Evolutionary conservation across 495 filamentous ascomycete genomes (phyloP).

Genomic region (Rhypophila decipiens): DNA sequence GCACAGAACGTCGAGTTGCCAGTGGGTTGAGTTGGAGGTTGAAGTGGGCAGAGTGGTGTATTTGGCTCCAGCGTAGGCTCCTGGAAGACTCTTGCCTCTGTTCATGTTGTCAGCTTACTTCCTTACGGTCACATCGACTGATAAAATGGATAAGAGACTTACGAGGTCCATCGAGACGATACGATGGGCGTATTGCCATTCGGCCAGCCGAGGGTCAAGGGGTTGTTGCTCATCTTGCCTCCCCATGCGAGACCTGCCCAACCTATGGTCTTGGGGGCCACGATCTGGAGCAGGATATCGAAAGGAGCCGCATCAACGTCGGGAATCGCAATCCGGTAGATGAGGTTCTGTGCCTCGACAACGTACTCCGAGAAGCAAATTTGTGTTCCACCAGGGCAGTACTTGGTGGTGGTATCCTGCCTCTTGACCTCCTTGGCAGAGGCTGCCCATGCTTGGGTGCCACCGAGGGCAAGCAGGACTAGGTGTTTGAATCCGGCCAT

Average conservation of each 20-base stretch:
- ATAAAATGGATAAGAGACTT: slow-evolving; percentile 12
- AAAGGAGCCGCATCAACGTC: slow-evolving; percentile 33
- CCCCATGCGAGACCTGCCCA: slow-evolving; percentile 46
- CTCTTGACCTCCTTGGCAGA: slow-evolving; percentile 10
- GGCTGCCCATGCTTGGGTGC: slow-evolving; percentile 7
- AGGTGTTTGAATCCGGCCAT: slow-evolving; percentile 13
- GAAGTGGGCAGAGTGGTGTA: slow-evolving; percentile 40
- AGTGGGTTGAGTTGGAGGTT: slow-evolving; percentile 40
- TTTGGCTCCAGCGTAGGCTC: slow-evolving; percentile 33
- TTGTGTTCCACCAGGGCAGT: slow-evolving; percentile 30
- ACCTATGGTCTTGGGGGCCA: slow-evolving; percentile 33
- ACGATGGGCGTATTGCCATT: slow-evolving; percentile 29
- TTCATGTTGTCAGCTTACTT: not conserved
- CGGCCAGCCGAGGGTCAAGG: slow-evolving; percentile 40
- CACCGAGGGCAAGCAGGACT: slow-evolving; percentile 13
- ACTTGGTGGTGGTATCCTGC: slow-evolving; percentile 20
- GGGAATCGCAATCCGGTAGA: slow-evolving; percentile 44
- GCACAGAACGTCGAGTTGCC: slow-evolving; percentile 42
- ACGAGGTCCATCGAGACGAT: slow-evolving; percentile 43
- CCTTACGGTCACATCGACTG: no score
- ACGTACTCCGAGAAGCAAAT: slow-evolving; percentile 35
- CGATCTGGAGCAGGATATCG: slow-evolving; percentile 42
- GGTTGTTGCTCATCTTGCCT: slow-evolving; percentile 45
- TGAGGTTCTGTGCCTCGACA: slow-evolving; percentile 28
- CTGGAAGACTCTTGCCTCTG: slow-evolving; percentile 32